Evolutionary conservation across 495 filamentous ascomycete genomes (phyloP).

Genomic region (Aspergillus coremiiformis): DNA sequence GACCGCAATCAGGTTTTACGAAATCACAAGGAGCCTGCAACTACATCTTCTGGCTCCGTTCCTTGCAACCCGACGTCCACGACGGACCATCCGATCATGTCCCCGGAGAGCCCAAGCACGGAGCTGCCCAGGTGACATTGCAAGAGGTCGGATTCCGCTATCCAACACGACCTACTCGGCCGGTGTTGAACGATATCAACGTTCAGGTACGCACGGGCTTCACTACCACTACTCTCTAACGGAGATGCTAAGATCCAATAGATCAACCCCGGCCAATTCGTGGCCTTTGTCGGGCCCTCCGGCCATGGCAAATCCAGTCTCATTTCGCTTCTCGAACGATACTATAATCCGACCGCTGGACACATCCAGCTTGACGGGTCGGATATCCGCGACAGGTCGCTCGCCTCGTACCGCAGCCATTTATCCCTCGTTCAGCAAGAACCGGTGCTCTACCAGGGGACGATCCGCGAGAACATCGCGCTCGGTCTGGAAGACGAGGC

Average conservation of each 20-base stretch:
- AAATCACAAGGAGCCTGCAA: conserved; percentile 39
- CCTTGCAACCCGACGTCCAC: conserved; percentile 24
- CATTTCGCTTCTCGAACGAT: conserved; percentile 49
- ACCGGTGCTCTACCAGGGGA: conserved; percentile 1
- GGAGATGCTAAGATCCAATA: conserved; percentile 43
- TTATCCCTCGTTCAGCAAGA: conserved; percentile 1
- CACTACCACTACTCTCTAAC: conserved; percentile 31
- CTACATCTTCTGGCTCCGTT: conserved; percentile 39
- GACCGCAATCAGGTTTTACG: conserved; percentile 23
- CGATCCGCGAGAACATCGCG: background rate
- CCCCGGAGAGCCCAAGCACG: conserved; percentile 8
- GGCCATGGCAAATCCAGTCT: conserved; percentile 62
- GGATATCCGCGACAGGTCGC: background rate
- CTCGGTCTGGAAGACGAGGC: background rate
- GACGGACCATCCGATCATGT: conserved; percentile 21
- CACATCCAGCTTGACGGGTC: background rate
- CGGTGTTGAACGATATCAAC: conserved; percentile 5
- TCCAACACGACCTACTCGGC: background rate
- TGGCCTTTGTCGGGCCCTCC: conserved; percentile 55
- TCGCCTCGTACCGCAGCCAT: conserved; percentile 1
- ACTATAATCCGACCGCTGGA: conserved; percentile 31
- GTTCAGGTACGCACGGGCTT: conserved; percentile 36
- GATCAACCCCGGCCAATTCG: conserved; percentile 45
- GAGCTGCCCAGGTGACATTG: background rate
- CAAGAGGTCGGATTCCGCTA: conserved; percentile 8